A percentile compares a stretch with the other conserved stretches of the same genome.
Evolutionary conservation across 164 flowering plant species (phyloP).

Genomic region (Malania oleifera): DNA sequence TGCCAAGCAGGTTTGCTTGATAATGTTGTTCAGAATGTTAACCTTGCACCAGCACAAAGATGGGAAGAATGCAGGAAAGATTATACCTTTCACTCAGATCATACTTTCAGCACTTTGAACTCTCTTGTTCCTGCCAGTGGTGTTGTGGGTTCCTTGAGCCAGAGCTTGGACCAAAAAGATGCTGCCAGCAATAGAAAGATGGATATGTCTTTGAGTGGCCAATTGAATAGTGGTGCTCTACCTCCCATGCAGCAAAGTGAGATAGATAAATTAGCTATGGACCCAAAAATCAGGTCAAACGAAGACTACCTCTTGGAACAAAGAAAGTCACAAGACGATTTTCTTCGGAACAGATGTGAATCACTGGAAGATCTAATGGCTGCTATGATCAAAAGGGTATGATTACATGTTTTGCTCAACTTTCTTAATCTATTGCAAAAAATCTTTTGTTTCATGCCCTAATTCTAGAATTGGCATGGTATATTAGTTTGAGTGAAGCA

Average conservation of each 20-base stretch:
- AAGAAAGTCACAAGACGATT: conserved; percentile 23
- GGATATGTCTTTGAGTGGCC: conserved; percentile 17
- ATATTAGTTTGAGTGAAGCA: too few species aligned
- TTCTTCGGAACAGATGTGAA: conserved; percentile 24
- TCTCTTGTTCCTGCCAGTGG: conserved; percentile 12
- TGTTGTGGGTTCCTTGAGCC: conserved; percentile 7
- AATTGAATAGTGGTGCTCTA: conserved; percentile 16
- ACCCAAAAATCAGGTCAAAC: conserved; percentile 17
- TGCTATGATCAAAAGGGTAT: conserved; percentile 47
- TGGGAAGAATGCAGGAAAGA: conserved; percentile 27
- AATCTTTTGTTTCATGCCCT: background rate
- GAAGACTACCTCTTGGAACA: conserved; percentile 31
- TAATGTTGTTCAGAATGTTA: conserved; percentile 20
- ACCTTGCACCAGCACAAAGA: conserved; percentile 15
- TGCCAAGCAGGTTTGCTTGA: conserved; percentile 27
- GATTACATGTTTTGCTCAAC: conserved; percentile 1
- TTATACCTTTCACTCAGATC: conserved; percentile 14
- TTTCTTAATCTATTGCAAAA: background rate
- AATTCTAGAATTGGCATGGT: background rate
- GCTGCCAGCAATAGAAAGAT: conserved; percentile 10
- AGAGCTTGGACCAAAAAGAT: conserved; percentile 22
- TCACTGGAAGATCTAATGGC: conserved; percentile 47
- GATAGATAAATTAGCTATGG: conserved; percentile 18
- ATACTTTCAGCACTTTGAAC: conserved; percentile 16
- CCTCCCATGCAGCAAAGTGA: conserved; percentile 16